A percentile compares a stretch with the other conserved stretches of the same genome.
These are phyloP conservation scores for Candida sp. DNA, from an alignment of 1,139 yeast species.

Conservation along the genomic window DNA sequence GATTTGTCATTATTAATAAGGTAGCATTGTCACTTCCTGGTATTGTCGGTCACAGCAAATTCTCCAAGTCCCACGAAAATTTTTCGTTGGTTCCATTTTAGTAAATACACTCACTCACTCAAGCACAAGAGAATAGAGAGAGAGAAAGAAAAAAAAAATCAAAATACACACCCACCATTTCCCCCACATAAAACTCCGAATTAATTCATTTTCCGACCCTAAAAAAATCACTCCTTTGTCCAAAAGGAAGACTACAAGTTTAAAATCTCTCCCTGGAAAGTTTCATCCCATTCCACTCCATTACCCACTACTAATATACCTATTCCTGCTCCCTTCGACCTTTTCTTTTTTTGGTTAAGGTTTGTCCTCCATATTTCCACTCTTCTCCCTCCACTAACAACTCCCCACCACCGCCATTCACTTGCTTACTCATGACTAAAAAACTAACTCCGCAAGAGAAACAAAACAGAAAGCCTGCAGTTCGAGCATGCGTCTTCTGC, in stretches of 20 bases:
- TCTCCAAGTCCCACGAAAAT: no score
- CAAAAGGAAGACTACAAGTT: not conserved
- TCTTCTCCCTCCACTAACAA: not conserved
- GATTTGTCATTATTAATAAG: not conserved
- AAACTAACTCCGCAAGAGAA: constrained; percentile 58
- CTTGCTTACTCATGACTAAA: no score
- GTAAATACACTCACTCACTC: not conserved
- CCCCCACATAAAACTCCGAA: constrained; percentile 3
- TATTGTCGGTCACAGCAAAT: not conserved
- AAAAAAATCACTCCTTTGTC: not conserved
- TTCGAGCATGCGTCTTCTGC: constrained; percentile 73
- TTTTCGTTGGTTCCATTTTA: not conserved
- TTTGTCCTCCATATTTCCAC: not conserved
- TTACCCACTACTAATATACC: no score
- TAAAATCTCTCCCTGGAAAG: no score
- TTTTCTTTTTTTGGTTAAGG: not conserved
- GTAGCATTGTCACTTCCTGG: not conserved
- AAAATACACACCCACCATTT: not conserved
- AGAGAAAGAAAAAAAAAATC: not conserved
- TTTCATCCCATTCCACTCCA: no score
- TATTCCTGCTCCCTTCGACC: not conserved
- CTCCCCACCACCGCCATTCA: not conserved
- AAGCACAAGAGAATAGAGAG: not conserved
- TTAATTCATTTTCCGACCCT: not conserved
- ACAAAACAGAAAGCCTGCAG: constrained; percentile 59